Base-by-base conservation (phyloP, 805 yeast genomes). In the Torulaspora indica region DNA sequence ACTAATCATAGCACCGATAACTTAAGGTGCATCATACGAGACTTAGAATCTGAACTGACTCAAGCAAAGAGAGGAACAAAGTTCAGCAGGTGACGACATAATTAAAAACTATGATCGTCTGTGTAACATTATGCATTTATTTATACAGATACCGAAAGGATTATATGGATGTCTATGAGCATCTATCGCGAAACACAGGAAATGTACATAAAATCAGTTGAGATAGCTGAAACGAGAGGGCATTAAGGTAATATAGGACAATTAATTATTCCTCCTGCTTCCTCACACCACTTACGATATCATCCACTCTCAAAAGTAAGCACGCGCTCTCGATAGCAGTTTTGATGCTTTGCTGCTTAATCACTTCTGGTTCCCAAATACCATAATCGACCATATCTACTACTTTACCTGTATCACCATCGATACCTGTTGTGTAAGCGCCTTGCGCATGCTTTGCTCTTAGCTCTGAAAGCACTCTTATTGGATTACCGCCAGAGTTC, bases 251-350 rank as follows among this genome's bases (percentile, higher is more conserved):
- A 14, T 8, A 25, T 13, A n/a, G 25, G 18, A 13, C 15, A n/a
- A n/a, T 4, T 5, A 25, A 27, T 14, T 20, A 44, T 48, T 56
- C 49, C 48, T 66, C 69, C 43, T 64, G 67, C 47, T 75, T 82
- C 58, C 96, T 82, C 23, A 89, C 95, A 55, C 98, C 98, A 66
- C 95, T 83, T 34, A 93, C 98, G 54, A 93, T 93, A 66, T 93
- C 98, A 67, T 93, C 99, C 38, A 93, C 98, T 61, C 98, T 83
- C 63, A 93, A 74, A 60, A 93, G 73, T 72, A 93, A 74, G 66
- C 96, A 85, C 12, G 98, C 97, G 73, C 95, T 84, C 71, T 93
- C 99, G 52, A 93, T 85, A 28, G 95, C 96, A n/a, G 98, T 93
- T 74, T 93, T 93, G 55, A 91, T 83, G 53, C 95, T 83, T 72